Conservation (phyloP, 352 stramenopile genomes). For the Phytopythium helicoides region DNA sequence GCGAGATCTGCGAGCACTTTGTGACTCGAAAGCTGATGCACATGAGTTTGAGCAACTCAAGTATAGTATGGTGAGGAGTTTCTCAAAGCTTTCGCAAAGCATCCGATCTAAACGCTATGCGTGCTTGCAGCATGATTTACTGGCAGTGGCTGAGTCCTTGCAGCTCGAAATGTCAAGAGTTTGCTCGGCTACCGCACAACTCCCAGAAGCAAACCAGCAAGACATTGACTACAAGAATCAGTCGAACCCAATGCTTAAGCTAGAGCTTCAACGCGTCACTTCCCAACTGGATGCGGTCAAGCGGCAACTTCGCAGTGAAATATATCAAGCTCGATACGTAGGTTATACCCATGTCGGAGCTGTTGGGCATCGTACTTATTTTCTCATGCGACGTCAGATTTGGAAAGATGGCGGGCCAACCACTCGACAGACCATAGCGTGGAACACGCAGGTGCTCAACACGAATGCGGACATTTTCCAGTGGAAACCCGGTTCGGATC, state of each 20-base stretch:
- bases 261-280: conserved; percentile 20
- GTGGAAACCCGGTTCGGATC: conserved; percentile 52
- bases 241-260: conserved; percentile 8
- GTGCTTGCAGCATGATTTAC: conserved; percentile 28
- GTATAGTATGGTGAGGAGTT: conserved; percentile 30
- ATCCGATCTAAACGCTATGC: not conserved
- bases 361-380: too few species aligned
- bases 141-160: conserved; percentile 41
- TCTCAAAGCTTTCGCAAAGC: not conserved
- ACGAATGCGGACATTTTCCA: conserved; percentile 65
- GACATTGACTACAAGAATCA: too few species aligned
- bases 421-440: conserved; percentile 52
- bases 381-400: conserved; percentile 31
- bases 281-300: conserved; percentile 45
- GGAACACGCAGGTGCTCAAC: conserved; percentile 69
- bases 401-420: conserved; percentile 64
- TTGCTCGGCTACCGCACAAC: conserved; percentile 23
- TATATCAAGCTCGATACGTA: conserved; percentile 75
- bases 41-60: conserved; percentile 36
- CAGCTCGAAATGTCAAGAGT: conserved; percentile 33
- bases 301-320: conserved; percentile 59
- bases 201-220: too few species aligned
- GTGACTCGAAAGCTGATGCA: conserved; percentile 15
- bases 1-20: conserved; percentile 13
- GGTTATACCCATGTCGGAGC: too few species aligned